Evolutionary conservation across 2,329 filamentous ascomycete genomes (phyloP), one percentile per base, ranked within the genome.

Genomic region (Lachnellula hyalina): DNA sequence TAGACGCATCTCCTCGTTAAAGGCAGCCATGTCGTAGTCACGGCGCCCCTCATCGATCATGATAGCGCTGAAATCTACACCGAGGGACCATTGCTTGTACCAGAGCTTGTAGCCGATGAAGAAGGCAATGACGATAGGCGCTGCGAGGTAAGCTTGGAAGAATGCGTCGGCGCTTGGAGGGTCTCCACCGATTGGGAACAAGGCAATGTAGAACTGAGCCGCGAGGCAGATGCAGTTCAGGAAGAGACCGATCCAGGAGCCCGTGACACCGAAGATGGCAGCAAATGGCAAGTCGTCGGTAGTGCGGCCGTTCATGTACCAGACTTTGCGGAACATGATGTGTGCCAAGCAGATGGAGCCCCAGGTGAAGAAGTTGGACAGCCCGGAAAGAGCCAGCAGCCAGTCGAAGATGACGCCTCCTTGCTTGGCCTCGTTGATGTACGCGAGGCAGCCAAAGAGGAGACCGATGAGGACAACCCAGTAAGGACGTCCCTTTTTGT

Each of bases 301-400:
- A 40, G 68, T 70, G 61, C 80, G 80, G 51, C 83, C 83, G 63
- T 85, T 80, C 15, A 74, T 69, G 58, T 76, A 74, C 84, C 83
- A 86, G 14, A 75, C 82, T 45, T 77, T 69, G 55, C 84, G 80
- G 78, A 87, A 86, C 46, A 82, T 80, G 66, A 86, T 86, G 67
- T 86, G 83, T 0, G 82, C 77, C 2, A 83, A 70, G 68, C 82
- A 86, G 67, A 86, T 83, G 55, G 78, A 86, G 36, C 82, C 84
- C 87, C 87, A 92, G 25, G 87, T 86, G 71, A 91, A 89, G 69
- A 92, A 82, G 57, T 82, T 85, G 2, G 83, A 82, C 9, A 91
- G 80, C 50, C 86, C 87, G 0, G 86, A 89, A 19, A 92, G 79
- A 0, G 87, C 80, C 38, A 90, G 75, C 52, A 87, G 77, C 84